Percentiles rank a stretch among this genome's conserved stretches.
Conservation (phyloP, 805 yeast genomes). For the Kodamaea sagamina region DNA sequence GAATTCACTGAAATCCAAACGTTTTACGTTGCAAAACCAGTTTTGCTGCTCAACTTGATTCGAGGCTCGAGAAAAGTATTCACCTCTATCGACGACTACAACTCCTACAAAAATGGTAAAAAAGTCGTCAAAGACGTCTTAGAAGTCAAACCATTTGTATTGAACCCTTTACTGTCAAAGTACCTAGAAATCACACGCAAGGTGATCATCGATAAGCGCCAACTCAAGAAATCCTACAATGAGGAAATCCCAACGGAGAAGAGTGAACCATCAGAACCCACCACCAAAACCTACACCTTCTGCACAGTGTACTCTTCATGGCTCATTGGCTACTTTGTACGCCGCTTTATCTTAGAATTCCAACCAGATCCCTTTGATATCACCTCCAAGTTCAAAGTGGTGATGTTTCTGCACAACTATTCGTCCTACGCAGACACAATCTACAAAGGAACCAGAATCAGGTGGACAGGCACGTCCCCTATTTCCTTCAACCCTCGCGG, state of each 20-base stretch:
- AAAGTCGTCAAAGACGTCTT: background rate
- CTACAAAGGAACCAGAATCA: slow-evolving; percentile 15
- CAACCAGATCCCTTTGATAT: slow-evolving; percentile 7
- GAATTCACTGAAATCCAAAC: background rate
- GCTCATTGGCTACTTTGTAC: slow-evolving; percentile 6
- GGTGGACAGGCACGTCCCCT: slow-evolving; percentile 15
- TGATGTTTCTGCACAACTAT: slow-evolving; percentile 12
- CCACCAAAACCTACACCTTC: background rate
- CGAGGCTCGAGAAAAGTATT: background rate
- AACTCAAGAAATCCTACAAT: too few species aligned
- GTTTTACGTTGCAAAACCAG: slow-evolving; percentile 5
- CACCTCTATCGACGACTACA: background rate
- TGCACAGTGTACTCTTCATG: slow-evolving; percentile 9
- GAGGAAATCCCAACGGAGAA: too few species aligned
- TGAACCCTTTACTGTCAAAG: slow-evolving; percentile 2
- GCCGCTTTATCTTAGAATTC: slow-evolving; percentile 9
- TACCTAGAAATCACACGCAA: background rate
- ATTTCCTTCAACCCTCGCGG: background rate
- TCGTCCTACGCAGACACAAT: slow-evolving; percentile 14
- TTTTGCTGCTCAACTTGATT: background rate
- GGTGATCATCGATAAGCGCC: background rate
- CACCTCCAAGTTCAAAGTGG: slow-evolving; percentile 7
- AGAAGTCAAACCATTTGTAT: background rate
- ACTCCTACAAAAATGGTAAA: background rate
- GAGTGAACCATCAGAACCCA: background rate